These are phyloP conservation scores for Magnolia changhungtana DNA, from an alignment of 164 flowering plant species.

Conservation along the genomic window DNA sequence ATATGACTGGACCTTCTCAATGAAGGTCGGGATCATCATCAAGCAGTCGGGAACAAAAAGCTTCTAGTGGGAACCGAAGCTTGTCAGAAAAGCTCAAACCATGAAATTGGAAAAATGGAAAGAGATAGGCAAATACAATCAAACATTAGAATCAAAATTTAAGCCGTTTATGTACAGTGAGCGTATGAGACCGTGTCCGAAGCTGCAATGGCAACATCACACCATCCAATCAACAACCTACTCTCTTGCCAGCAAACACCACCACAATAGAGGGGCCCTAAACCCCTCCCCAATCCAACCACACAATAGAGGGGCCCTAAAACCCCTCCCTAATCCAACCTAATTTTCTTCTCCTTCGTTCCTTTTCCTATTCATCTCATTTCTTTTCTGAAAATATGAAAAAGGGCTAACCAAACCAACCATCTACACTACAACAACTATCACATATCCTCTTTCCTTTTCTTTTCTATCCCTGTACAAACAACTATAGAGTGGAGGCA, in stretches of 20 bases:
- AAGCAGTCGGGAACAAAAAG: background rate
- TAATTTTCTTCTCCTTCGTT: background rate
- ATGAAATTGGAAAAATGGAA: background rate
- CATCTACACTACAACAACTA: constrained; percentile 26
- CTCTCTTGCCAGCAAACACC: no score
- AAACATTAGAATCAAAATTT: constrained; percentile 8
- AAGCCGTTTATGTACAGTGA: background rate
- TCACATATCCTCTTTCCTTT: constrained; percentile 4
- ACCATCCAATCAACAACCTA: background rate
- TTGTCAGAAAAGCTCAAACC: no score
- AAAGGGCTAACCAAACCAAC: constrained; percentile 11
- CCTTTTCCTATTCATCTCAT: background rate
- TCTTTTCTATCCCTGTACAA: constrained; percentile 19
- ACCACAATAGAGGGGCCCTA: background rate
- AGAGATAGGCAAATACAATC: constrained; percentile 1
- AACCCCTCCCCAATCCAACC: background rate
- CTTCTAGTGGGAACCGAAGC: no score
- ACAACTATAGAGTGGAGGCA: constrained; percentile 8
- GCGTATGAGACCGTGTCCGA: background rate
- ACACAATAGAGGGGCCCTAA: background rate
- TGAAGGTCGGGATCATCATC: no score
- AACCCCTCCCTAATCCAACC: background rate
- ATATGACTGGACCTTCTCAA: no score
- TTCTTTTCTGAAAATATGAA: no score
- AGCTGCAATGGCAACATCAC: constrained; percentile 4